Evolutionary conservation across 2,329 filamentous ascomycete genomes (phyloP).

Genomic region (Hysterium pulicare): DNA sequence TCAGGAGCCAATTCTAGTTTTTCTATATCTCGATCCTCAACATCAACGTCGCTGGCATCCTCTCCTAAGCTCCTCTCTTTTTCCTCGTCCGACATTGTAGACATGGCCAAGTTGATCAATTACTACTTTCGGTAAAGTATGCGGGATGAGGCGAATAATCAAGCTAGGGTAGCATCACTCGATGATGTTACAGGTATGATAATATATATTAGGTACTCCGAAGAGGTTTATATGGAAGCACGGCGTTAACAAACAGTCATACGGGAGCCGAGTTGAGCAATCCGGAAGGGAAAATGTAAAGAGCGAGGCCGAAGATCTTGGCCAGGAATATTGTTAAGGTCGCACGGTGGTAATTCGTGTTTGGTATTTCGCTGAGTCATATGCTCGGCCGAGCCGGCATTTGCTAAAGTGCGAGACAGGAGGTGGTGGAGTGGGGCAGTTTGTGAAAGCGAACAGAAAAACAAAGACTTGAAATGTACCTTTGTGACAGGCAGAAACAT

Average conservation of each 20-base stretch:
- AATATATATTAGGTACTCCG: background rate
- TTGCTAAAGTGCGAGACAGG: background rate
- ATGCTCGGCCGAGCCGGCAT: constrained; percentile 1
- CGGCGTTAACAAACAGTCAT: too few relatives aligned
- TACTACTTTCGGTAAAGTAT: background rate
- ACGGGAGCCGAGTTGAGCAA: background rate
- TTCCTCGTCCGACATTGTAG: background rate
- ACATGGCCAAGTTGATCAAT: background rate
- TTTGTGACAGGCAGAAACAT: too few relatives aligned
- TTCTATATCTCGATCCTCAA: background rate
- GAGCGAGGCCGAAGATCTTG: background rate
- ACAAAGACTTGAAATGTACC: too few relatives aligned
- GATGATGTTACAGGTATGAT: background rate
- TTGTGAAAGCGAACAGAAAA: too few relatives aligned
- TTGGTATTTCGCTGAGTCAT: background rate
- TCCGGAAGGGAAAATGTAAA: background rate
- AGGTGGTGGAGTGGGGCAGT: too few relatives aligned
- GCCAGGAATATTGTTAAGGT: background rate
- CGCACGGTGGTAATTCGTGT: background rate
- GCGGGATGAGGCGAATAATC: background rate
- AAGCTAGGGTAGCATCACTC: too few relatives aligned
- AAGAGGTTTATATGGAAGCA: too few relatives aligned
- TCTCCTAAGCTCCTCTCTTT: background rate
- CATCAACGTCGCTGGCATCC: background rate
- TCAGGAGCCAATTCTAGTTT: background rate